Base-by-base conservation (phyloP, 495 filamentous ascomycete species). In the Copromyces sp. region DNA sequence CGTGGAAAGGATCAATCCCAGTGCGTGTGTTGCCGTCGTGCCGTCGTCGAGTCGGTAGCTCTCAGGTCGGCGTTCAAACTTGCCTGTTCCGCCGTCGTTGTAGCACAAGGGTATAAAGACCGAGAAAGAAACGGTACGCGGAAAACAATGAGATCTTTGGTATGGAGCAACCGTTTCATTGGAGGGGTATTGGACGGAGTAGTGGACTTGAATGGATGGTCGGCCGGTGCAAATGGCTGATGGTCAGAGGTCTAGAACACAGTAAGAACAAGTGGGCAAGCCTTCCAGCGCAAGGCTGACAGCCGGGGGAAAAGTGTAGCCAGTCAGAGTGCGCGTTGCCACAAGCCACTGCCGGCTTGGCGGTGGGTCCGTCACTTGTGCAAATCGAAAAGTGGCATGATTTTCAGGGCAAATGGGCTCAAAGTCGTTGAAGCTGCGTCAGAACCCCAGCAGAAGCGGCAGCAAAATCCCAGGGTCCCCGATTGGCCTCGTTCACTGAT, bases 321-420 rank as follows among this genome's bases (percentile, higher is more conserved):
- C 78, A 79, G 76, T 78, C 37, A 75, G n/a, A 9, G n/a, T 3
- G 35, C 9, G 47, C 11, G 6, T 68, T 42, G 32, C 32, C 68
- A 44, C 70, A 73, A 78, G 79, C 78, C 77, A 75, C 77, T 79
- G 71, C 78, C 78, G 79, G 72, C 79, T 80, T 79, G 79, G 76
- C 77, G 11, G 65, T 68, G 75, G 77, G 73, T 20, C 70, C 71
- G 42, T n/a, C 45, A 38, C 72, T 79, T 76, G 68, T 53, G 72
- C 75, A 59, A 74, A 74, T 74, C 68, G 74, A 78, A 80, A 80
- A 80, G 79, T 80, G 78, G 79, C 75, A 77, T 79, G 79, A 80
- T 80, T 79, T 61, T 73, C 39, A 70, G 72, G 42, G 35, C 74
- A 76, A 80, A 79, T 79, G 74, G 77, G 78, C 74, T 73, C 78